Percentiles rank a stretch among this genome's conserved stretches.
These are phyloP conservation scores for Singerocomus inundabilis DNA, from an alignment of 1,284 basidiomycete genomes.

Conservation along the genomic window DNA sequence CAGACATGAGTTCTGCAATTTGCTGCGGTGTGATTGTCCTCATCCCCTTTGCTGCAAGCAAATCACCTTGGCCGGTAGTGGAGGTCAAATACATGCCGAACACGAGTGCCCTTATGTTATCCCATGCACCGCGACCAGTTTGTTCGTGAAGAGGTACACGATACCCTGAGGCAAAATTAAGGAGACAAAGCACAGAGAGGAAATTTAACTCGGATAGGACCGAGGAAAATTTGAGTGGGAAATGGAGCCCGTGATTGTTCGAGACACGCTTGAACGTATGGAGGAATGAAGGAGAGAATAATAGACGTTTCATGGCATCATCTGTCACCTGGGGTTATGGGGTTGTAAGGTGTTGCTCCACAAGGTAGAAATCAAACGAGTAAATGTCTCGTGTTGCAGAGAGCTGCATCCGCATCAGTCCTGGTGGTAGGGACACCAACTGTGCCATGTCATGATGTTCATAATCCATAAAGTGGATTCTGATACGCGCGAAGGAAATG, in stretches of 20 bases:
- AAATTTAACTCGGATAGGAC: slow-evolving; percentile 71
- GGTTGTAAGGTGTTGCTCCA: slow-evolving; percentile 13
- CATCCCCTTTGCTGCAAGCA: slow-evolving; percentile 71
- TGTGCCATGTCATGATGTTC: neutral
- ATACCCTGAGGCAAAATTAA: slow-evolving; percentile 82
- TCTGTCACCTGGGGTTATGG: slow-evolving; percentile 49
- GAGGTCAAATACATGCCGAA: slow-evolving; percentile 72
- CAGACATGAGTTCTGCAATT: slow-evolving; percentile 71
- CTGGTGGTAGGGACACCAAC: neutral
- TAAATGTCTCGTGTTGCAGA: neutral
- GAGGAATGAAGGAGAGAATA: slow-evolving; percentile 64
- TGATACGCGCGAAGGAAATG: slow-evolving; percentile 1
- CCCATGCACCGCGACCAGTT: slow-evolving; percentile 76
- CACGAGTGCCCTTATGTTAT: slow-evolving; percentile 71
- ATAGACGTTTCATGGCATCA: slow-evolving; percentile 55
- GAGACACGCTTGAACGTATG: slow-evolving; percentile 62
- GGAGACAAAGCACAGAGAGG: slow-evolving; percentile 65
- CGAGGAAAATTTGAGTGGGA: slow-evolving; percentile 76
- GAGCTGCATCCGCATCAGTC: neutral
- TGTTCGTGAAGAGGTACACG: slow-evolving; percentile 66
- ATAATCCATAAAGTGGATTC: neutral
- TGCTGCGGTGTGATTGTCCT: slow-evolving; percentile 47
- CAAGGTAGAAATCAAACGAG: neutral
- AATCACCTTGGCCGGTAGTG: slow-evolving; percentile 51
- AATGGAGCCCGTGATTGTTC: slow-evolving; percentile 59